These are phyloP conservation scores for Leavenworthia alabamica DNA, from an alignment of 345 rosid species.

Conservation along the genomic window DNA sequence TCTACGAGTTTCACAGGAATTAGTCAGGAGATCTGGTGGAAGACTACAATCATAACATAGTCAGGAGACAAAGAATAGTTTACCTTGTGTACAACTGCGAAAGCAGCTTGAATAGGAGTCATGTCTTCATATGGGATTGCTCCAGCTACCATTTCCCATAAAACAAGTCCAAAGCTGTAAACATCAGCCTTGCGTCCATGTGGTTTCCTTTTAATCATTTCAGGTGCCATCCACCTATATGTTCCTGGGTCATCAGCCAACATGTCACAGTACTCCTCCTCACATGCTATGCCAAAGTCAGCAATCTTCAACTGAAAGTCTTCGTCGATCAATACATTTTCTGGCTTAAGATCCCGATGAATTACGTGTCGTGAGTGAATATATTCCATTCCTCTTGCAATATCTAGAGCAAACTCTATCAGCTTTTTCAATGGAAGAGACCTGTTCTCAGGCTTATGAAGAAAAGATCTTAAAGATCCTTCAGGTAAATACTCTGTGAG, in stretches of 20 bases:
- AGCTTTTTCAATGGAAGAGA: slow-evolving; percentile 59
- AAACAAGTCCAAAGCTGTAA: slow-evolving; percentile 87
- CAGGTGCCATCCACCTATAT: slow-evolving; percentile 99
- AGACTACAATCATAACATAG: background rate
- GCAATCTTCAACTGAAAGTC: slow-evolving; percentile 78
- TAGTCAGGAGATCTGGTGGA: background rate
- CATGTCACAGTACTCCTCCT: slow-evolving; percentile 69
- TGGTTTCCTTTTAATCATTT: slow-evolving; percentile 87
- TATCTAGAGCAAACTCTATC: slow-evolving; percentile 58
- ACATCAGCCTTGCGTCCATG: slow-evolving; percentile 85
- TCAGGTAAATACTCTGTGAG: slow-evolving; percentile 64
- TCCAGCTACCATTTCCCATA: slow-evolving; percentile 98
- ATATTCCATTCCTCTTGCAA: slow-evolving; percentile 91
- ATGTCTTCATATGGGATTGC: slow-evolving; percentile 87
- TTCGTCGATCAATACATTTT: slow-evolving; percentile 68
- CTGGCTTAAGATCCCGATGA: slow-evolving; percentile 98
- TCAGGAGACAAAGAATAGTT: background rate
- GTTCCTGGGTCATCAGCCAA: slow-evolving; percentile 97
- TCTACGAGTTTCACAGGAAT: background rate
- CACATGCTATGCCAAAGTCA: slow-evolving; percentile 98
- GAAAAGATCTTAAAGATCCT: slow-evolving; percentile 78
- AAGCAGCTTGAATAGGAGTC: slow-evolving; percentile 99
- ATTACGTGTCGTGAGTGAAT: slow-evolving; percentile 81
- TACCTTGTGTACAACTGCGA: slow-evolving; percentile 97
- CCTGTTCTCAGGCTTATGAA: slow-evolving; percentile 87